Evolutionary conservation across 2,329 filamentous ascomycete genomes (phyloP).

Genomic region (Periconia macrospinosa): DNA sequence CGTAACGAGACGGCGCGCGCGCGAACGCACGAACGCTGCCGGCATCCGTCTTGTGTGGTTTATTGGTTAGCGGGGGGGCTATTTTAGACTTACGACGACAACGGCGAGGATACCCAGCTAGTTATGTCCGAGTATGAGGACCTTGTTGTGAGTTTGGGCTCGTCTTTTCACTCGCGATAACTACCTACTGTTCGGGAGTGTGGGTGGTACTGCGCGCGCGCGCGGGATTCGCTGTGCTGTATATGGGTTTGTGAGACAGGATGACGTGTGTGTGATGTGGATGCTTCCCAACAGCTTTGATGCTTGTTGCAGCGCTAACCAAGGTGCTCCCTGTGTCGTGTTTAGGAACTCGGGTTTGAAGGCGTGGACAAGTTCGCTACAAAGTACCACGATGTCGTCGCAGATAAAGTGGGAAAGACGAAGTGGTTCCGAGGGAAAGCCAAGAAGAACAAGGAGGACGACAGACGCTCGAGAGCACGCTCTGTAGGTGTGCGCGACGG

Average conservation of each 20-base stretch:
- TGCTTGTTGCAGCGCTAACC: neutral
- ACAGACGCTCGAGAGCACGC: neutral
- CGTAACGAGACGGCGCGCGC: no score
- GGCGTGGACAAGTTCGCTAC: constrained; percentile 32
- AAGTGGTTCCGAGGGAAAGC: neutral
- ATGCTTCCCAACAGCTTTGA: neutral
- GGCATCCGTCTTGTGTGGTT: neutral
- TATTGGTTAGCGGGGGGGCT: neutral
- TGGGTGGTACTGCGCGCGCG: no score
- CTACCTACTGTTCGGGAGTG: no score
- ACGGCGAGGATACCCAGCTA: no score
- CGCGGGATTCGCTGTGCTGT: no score
- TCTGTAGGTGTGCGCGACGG: neutral
- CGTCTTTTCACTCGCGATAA: no score
- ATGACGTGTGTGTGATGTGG: no score
- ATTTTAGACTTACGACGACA: neutral
- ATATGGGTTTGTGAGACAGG: no score
- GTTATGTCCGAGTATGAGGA: constrained; percentile 1
- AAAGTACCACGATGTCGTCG: constrained; percentile 33
- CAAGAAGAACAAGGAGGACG: neutral
- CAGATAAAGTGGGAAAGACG: constrained; percentile 16
- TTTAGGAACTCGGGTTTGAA: constrained; percentile 42
- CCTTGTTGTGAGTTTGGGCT: constrained; percentile 5
- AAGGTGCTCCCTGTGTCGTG: neutral
- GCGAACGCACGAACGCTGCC: neutral